Evolutionary conservation across 2,329 filamentous ascomycete genomes (phyloP).

Genomic region (Curvularia sp.): DNA sequence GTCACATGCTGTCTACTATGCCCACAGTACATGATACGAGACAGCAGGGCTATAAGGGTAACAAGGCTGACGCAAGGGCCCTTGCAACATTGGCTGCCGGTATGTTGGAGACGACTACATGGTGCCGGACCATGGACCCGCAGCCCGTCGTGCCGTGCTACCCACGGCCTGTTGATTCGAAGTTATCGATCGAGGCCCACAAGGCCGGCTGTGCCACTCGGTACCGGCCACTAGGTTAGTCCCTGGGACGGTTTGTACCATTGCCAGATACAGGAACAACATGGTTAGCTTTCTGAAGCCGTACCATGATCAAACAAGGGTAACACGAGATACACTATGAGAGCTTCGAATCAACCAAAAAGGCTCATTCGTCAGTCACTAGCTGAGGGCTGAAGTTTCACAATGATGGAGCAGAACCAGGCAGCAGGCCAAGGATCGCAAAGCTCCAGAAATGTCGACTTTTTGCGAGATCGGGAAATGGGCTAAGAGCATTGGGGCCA

Average conservation of each 20-base stretch:
- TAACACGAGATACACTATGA: neutral
- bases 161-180: slow-evolving; percentile 10
- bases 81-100: slow-evolving; percentile 1
- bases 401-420: neutral
- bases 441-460: neutral
- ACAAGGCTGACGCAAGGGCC: slow-evolving; percentile 10
- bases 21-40: neutral
- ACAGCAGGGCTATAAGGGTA: neutral
- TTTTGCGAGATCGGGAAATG: neutral
- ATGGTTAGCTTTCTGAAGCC: neutral
- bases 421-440: neutral
- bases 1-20: neutral
- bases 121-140: slow-evolving; percentile 1
- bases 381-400: neutral
- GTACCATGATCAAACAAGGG: too few species aligned
- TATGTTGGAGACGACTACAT: slow-evolving; percentile 12
- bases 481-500: neutral
- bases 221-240: slow-evolving; percentile 7
- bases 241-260: slow-evolving; percentile 1
- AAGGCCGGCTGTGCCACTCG: slow-evolving; percentile 7
- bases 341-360: neutral
- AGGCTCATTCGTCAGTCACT: neutral
- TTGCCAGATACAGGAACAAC: neutral
- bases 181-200: slow-evolving; percentile 1
- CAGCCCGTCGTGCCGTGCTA: slow-evolving; percentile 14